Percentiles rank a stretch among this genome's conserved stretches.
phyloP scores from a whole-genome alignment of 106 monocot genomes.

The Cymbidium sinense region DNA sequence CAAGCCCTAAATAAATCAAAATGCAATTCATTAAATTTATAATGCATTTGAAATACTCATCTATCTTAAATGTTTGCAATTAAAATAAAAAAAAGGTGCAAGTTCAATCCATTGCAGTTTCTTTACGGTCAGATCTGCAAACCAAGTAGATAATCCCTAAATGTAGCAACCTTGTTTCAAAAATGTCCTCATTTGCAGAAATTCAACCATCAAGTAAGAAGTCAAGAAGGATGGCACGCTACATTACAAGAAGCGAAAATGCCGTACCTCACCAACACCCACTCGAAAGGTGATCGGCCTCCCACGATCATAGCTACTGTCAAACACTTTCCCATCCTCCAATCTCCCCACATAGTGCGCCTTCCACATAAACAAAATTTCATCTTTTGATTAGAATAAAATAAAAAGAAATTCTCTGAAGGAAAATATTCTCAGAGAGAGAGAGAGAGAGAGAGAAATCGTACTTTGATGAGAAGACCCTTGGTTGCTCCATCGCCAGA shows the following conservation, averaged over 20 bases:
- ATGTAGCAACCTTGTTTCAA: neutral
- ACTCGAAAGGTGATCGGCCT: conserved; percentile 72
- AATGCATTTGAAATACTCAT: no score
- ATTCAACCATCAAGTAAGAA: neutral
- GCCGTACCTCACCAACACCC: conserved; percentile 82
- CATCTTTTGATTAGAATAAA: neutral
- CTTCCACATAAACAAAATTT: conserved; percentile 17
- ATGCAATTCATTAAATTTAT: no score
- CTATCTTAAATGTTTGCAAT: no score
- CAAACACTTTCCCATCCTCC: conserved; percentile 92
- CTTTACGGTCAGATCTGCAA: no score
- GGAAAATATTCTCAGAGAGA: neutral
- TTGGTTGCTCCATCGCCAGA: conserved; percentile 46
- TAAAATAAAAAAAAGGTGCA: no score
- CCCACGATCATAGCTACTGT: conserved; percentile 75
- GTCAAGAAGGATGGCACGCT: neutral
- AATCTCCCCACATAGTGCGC: conserved; percentile 87
- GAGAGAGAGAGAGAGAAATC: neutral
- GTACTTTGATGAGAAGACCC: conserved; percentile 92
- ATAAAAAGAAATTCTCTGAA: neutral
- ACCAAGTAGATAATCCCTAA: no score
- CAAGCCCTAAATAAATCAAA: no score
- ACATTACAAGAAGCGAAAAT: neutral
- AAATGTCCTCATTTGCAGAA: neutral
- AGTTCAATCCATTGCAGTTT: no score